phyloP scores from a whole-genome alignment of 2,329 filamentous ascomycete genomes.

The Aulographum hederae region DNA sequence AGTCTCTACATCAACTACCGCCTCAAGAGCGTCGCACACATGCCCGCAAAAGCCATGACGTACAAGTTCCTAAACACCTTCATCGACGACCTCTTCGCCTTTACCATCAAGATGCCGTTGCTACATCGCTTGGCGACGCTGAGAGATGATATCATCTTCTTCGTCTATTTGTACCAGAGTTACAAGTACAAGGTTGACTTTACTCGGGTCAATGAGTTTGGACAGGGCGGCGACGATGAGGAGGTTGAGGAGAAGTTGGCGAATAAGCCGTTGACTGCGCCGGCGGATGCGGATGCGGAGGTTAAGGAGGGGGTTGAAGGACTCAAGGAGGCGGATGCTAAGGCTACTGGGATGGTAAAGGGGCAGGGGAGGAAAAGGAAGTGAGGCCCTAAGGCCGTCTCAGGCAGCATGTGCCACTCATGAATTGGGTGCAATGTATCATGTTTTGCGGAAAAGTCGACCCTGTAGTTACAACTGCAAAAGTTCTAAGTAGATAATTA shows the following conservation, averaged over 20 bases:
- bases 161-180: conserved; percentile 87
- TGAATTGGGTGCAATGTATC: no score
- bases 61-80: conserved; percentile 99
- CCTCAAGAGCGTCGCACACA: conserved; percentile 77
- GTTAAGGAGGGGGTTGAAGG: conserved; percentile 5
- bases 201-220: conserved; percentile 88
- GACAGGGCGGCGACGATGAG: conserved; percentile 90
- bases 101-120: conserved; percentile 98
- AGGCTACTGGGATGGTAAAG: conserved; percentile 5
- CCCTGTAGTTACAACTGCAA: no score
- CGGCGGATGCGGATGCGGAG: conserved; percentile 11
- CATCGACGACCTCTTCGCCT: conserved; percentile 95
- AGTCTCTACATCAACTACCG: conserved; percentile 98
- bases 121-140: conserved; percentile 84
- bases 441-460: no score
- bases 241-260: conserved; percentile 35
- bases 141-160: conserved; percentile 94
- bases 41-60: conserved; percentile 91
- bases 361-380: conserved; percentile 9
- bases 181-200: conserved; percentile 89
- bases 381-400: no score
- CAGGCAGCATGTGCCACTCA: no score
- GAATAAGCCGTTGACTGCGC: conserved; percentile 18
- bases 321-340: conserved; percentile 5
- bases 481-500: no score